These are phyloP conservation scores for Scytalidium lignicola DNA, from an alignment of 2,329 filamentous ascomycete genomes.

Conservation along the genomic window DNA sequence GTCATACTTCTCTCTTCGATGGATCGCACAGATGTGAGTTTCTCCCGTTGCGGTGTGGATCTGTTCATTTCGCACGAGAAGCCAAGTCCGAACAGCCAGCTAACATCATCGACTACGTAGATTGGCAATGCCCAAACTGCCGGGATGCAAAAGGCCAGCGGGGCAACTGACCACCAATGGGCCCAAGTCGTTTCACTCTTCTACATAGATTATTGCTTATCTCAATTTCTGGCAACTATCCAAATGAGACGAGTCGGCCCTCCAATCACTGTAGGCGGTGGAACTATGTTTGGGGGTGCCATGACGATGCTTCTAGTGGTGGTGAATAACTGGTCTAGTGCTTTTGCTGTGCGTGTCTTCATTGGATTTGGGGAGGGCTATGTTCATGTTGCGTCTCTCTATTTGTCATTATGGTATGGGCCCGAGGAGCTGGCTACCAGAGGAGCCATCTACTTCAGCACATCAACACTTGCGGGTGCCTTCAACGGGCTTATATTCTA, in stretches of 20 bases:
- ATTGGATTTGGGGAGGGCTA: slow-evolving; percentile 7
- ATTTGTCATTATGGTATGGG: slow-evolving; percentile 12
- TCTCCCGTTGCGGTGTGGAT: background rate
- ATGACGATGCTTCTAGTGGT: slow-evolving; percentile 5
- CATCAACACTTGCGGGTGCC: slow-evolving; percentile 9
- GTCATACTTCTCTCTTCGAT: background rate
- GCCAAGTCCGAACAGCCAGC: too few relatives aligned
- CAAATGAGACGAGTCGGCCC: slow-evolving; percentile 8
- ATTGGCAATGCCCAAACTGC: slow-evolving; percentile 13
- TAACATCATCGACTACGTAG: background rate
- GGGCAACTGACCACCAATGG: slow-evolving; percentile 4
- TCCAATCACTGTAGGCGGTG: slow-evolving; percentile 3
- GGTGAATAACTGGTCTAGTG: slow-evolving; percentile 4
- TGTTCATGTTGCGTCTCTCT: background rate
- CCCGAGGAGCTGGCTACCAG: slow-evolving; percentile 11
- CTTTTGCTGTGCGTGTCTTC: slow-evolving; percentile 10
- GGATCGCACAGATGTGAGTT: background rate
- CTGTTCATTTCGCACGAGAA: background rate
- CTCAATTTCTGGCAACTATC: slow-evolving; percentile 1
- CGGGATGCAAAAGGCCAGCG: slow-evolving; percentile 10
- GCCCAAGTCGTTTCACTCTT: slow-evolving; percentile 6
- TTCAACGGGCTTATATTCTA: slow-evolving; percentile 16
- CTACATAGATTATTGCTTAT: slow-evolving; percentile 6
- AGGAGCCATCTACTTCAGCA: slow-evolving; percentile 15
- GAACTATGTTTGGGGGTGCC: slow-evolving; percentile 8